These are phyloP conservation scores for Schoenoplectus tabernaemontani DNA, from an alignment of 202 grass and related monocot genomes.

Conservation along the genomic window DNA sequence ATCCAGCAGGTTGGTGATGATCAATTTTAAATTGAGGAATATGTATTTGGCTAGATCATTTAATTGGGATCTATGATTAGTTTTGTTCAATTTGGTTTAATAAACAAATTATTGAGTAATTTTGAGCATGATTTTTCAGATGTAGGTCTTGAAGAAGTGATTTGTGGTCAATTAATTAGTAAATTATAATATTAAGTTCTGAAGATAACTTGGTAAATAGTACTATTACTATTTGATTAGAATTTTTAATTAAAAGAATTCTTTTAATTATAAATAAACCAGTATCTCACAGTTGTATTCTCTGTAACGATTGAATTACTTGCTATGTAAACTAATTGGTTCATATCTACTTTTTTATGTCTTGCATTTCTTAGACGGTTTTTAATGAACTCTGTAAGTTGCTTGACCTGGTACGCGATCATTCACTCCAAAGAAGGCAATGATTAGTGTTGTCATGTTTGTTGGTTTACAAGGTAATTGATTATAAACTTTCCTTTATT, in stretches of 20 bases:
- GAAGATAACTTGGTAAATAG: too few relatives aligned
- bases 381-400: conserved; percentile 91
- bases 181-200: not conserved
- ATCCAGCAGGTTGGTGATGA: conserved; percentile 55
- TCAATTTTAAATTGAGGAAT: not conserved
- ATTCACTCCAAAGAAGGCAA: conserved; percentile 78
- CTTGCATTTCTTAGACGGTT: conserved; percentile 38
- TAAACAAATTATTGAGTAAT: not conserved
- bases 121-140: not conserved
- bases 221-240: too few relatives aligned
- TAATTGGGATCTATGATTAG: not conserved
- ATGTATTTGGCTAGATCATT: not conserved
- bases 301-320: not conserved
- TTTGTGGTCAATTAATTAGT: not conserved
- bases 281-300: not conserved
- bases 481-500: not conserved
- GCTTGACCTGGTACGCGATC: conserved; percentile 81
- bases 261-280: not conserved
- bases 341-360: not conserved
- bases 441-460: conserved; percentile 74
- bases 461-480: conserved; percentile 77
- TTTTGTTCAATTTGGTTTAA: not conserved
- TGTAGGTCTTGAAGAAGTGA: not conserved
- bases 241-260: too few relatives aligned
- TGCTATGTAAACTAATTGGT: not conserved